A percentile compares a stretch with the other conserved stretches of the same genome.
Conservation (phyloP, 140 eudicot species). For the Bidens hawaiensis region DNA sequence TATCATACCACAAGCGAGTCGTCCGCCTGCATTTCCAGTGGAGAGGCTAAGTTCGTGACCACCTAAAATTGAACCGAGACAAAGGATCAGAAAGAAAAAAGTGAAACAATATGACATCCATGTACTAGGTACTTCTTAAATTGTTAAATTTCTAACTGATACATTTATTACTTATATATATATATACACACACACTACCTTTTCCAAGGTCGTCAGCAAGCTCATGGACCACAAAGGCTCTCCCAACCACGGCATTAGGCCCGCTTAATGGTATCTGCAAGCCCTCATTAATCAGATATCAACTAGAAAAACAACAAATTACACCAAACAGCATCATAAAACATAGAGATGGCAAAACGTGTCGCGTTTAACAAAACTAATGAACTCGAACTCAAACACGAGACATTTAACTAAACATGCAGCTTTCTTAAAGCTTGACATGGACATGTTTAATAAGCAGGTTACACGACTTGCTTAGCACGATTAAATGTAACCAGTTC, state of each 20-base stretch:
- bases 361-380: too few relatives aligned
- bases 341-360: neutral
- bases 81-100: neutral
- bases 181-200: slow-evolving; percentile 69
- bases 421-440: neutral
- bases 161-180: neutral
- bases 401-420: neutral
- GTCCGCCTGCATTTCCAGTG: slow-evolving; percentile 97
- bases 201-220: slow-evolving; percentile 97
- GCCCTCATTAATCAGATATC: neutral
- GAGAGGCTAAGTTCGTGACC: slow-evolving; percentile 95
- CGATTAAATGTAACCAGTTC: neutral
- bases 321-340: neutral
- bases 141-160: neutral
- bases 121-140: neutral
- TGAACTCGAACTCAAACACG: too few relatives aligned
- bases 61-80: slow-evolving; percentile 39
- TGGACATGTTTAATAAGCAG: neutral
- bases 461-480: neutral
- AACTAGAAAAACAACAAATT: neutral
- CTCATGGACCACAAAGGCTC: slow-evolving; percentile 97
- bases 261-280: slow-evolving; percentile 91
- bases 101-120: neutral
- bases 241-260: slow-evolving; percentile 83
- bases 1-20: slow-evolving; percentile 89